Evolutionary conservation across 2,329 filamentous ascomycete species (phyloP).

Genomic region (Fusarium burgessii): DNA sequence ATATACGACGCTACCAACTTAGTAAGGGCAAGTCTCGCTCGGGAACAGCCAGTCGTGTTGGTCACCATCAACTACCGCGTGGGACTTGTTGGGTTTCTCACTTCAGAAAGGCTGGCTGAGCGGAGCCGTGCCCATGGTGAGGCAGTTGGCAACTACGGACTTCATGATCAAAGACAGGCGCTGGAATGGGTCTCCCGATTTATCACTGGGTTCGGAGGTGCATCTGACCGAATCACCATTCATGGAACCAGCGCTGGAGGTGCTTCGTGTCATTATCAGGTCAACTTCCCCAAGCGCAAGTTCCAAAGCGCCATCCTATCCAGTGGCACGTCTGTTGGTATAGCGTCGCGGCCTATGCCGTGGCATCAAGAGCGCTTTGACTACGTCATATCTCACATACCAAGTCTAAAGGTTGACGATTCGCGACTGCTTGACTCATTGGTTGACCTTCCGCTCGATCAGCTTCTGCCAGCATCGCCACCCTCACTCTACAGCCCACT

Average conservation of each 20-base stretch:
- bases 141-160: background rate
- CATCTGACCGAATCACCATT: background rate
- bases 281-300: background rate
- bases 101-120: background rate
- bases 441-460: background rate
- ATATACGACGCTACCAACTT: background rate
- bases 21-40: background rate
- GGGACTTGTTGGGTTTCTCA: background rate
- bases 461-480: background rate
- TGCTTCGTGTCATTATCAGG: background rate
- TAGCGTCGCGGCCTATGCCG: background rate
- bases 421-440: background rate
- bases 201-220: background rate
- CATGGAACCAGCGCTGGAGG: background rate
- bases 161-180: background rate
- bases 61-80: background rate
- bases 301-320: background rate
- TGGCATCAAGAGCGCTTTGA: constrained; percentile 4
- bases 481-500: background rate
- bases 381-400: background rate
- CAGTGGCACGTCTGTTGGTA: background rate
- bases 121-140: background rate
- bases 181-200: background rate
- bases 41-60: background rate
- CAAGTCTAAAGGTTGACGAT: background rate